Percentiles rank a stretch among this genome's conserved stretches.
These are phyloP conservation scores for Penicillium rolfsii DNA, from an alignment of 2,329 filamentous ascomycete genomes.

Conservation along the genomic window DNA sequence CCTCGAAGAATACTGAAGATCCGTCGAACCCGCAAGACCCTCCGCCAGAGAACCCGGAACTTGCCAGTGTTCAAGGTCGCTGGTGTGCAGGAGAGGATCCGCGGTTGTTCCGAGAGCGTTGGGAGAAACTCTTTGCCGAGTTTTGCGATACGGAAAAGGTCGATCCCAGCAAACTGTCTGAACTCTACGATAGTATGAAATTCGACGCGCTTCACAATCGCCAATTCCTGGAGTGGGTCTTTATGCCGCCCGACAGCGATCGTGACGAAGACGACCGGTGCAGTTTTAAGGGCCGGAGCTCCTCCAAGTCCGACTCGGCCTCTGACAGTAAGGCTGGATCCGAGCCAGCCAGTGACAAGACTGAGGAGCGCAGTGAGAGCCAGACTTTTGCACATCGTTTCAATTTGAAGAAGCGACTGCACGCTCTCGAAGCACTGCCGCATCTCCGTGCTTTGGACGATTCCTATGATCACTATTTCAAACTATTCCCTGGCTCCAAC, in stretches of 20 bases:
- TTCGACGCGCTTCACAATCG: conserved; percentile 97
- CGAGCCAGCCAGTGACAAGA: conserved; percentile 31
- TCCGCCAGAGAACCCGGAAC: conserved; percentile 52
- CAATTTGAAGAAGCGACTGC: conserved; percentile 57
- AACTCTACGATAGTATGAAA: conserved; percentile 99
- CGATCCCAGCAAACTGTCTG: conserved; percentile 97
- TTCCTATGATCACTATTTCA: conserved; percentile 75
- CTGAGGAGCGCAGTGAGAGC: conserved; percentile 38
- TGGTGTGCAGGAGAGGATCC: conserved; percentile 98
- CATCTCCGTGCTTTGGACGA: conserved; percentile 55
- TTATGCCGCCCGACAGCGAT: conserved; percentile 81
- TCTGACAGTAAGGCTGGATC: conserved; percentile 27
- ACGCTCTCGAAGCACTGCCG: conserved; percentile 49
- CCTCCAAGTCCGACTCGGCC: conserved; percentile 24
- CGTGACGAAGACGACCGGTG: conserved; percentile 66
- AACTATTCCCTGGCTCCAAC: conserved; percentile 77
- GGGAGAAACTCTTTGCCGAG: conserved; percentile 97
- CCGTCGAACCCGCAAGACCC: conserved; percentile 23
- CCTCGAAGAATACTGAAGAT: conserved; percentile 36
- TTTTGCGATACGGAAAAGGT: conserved; percentile 98
- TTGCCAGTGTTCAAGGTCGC: conserved; percentile 76
- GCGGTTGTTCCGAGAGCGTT: conserved; percentile 90
- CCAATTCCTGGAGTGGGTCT: conserved; percentile 95
- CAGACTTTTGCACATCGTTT: conserved; percentile 44
- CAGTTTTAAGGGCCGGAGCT: conserved; percentile 32